Conservation (phyloP, 192 early-diverging fungal species). For the Haplosporangium gracile region DNA sequence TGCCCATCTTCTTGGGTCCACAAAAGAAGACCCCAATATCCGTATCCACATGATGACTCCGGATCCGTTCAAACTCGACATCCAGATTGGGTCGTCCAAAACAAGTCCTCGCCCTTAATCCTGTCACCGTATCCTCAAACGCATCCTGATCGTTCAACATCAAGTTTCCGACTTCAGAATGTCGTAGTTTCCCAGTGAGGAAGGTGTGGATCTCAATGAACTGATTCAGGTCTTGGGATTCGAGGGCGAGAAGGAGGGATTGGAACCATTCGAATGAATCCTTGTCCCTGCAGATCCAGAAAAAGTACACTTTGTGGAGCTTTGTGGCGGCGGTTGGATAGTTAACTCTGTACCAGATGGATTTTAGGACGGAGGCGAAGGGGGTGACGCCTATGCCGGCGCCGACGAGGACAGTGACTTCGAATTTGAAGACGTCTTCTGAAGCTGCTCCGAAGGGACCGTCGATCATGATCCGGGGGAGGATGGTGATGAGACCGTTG, state of each 20-base stretch:
- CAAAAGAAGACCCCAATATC: constrained; percentile 86
- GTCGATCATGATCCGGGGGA: constrained; percentile 73
- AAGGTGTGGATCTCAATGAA: constrained; percentile 78
- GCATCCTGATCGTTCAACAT: constrained; percentile 63
- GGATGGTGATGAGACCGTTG: constrained; percentile 31
- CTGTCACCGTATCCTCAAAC: constrained; percentile 62
- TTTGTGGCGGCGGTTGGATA: constrained; percentile 63
- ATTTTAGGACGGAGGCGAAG: constrained; percentile 78
- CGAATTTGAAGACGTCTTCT: constrained; percentile 83
- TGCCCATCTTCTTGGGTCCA: constrained; percentile 74
- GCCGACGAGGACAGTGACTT: constrained; percentile 74
- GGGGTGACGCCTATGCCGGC: constrained; percentile 90
- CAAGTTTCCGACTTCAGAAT: constrained; percentile 73
- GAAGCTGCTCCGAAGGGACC: constrained; percentile 79
- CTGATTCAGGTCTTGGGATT: constrained; percentile 67
- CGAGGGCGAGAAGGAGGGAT: constrained; percentile 75
- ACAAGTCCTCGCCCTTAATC: constrained; percentile 54
- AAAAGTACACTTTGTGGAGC: constrained; percentile 78
- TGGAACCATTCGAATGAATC: constrained; percentile 86
- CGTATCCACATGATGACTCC: constrained; percentile 59
- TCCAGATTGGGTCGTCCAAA: constrained; percentile 64
- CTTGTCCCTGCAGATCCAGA: constrained; percentile 84
- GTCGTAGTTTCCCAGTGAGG: constrained; percentile 73
- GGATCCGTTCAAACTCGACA: constrained; percentile 59
- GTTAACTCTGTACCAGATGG: constrained; percentile 75